Evolutionary conservation across 768 basidiomycete species (phyloP).

Genomic region (Mycena maculata): DNA sequence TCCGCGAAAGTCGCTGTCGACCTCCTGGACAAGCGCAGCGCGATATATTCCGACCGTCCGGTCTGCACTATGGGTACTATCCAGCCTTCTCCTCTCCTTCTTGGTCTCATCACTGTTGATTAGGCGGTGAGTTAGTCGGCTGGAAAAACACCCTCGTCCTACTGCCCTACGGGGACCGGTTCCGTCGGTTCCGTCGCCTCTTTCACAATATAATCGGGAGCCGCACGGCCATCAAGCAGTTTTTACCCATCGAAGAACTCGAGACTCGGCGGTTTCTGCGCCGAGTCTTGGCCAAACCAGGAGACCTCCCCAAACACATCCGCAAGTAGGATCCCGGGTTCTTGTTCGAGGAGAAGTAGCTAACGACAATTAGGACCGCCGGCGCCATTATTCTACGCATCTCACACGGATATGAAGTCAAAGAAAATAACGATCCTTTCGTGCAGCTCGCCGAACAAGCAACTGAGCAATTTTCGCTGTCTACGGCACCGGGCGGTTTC

Average conservation of each 20-base stretch:
- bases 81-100: slow-evolving; percentile 9
- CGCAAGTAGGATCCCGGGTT: slow-evolving; percentile 52
- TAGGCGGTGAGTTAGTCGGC: slow-evolving; percentile 67
- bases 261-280: slow-evolving; percentile 63
- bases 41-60: slow-evolving; percentile 77
- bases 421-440: slow-evolving; percentile 62
- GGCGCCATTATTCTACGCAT: slow-evolving; percentile 66
- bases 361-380: slow-evolving; percentile 51
- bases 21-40: slow-evolving; percentile 74
- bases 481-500: slow-evolving; percentile 63
- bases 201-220: slow-evolving; percentile 65
- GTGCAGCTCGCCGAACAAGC: slow-evolving; percentile 65
- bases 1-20: slow-evolving; percentile 62
- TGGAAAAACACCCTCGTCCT: slow-evolving; percentile 69
- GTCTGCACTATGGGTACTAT: slow-evolving; percentile 41
- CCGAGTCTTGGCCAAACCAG: slow-evolving; percentile 59
- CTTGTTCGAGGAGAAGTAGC: slow-evolving; percentile 4
- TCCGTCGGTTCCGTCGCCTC: slow-evolving; percentile 63
- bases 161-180: slow-evolving; percentile 67
- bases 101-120: slow-evolving; percentile 43
- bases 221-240: slow-evolving; percentile 54
- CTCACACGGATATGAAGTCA: slow-evolving; percentile 65
- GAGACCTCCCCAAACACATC: slow-evolving; percentile 57
- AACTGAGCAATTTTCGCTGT: slow-evolving; percentile 64
- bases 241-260: slow-evolving; percentile 55